Percentiles rank a stretch among this genome's conserved stretches.
Conservation (phyloP, 2,329 filamentous ascomycete genomes). For the Trichophyton schoenleinii region DNA sequence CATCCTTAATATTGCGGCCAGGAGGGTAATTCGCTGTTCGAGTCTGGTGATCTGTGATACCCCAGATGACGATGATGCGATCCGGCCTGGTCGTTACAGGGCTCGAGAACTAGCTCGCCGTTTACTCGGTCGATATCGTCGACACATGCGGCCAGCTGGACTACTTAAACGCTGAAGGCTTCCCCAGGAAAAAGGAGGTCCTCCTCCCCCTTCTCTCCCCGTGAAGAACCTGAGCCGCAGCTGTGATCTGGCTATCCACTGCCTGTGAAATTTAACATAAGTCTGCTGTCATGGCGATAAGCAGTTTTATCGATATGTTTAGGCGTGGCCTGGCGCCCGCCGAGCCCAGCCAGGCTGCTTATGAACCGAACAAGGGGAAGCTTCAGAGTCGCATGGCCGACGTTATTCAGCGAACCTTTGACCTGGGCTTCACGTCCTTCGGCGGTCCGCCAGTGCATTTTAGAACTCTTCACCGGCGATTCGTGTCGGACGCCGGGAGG, state of each 20-base stretch:
- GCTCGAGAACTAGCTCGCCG: neutral
- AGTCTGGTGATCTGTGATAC: neutral
- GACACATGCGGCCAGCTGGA: neutral
- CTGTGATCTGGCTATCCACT: neutral
- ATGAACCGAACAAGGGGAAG: conserved; percentile 19
- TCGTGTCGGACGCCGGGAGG: conserved; percentile 38
- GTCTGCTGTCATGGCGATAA: conserved; percentile 4
- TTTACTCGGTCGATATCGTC: neutral
- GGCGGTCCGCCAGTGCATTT: conserved; percentile 60
- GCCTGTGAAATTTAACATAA: neutral
- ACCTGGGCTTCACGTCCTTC: conserved; percentile 53
- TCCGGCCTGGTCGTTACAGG: neutral
- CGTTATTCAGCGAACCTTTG: conserved; percentile 38
- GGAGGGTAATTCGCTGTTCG: neutral
- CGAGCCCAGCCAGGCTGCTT: conserved; percentile 8
- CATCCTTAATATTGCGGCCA: neutral
- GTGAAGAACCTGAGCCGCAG: neutral
- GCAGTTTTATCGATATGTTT: conserved; percentile 7
- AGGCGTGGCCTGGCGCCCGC: neutral
- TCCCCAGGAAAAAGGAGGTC: neutral
- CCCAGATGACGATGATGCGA: neutral
- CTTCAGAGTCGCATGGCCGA: conserved; percentile 21
- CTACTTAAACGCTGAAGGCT: neutral
- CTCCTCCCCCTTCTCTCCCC: neutral
- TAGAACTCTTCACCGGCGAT: conserved; percentile 51